These are phyloP conservation scores for Primulina huaijiensis DNA, from an alignment of 257 asterid genomes.

Conservation along the genomic window DNA sequence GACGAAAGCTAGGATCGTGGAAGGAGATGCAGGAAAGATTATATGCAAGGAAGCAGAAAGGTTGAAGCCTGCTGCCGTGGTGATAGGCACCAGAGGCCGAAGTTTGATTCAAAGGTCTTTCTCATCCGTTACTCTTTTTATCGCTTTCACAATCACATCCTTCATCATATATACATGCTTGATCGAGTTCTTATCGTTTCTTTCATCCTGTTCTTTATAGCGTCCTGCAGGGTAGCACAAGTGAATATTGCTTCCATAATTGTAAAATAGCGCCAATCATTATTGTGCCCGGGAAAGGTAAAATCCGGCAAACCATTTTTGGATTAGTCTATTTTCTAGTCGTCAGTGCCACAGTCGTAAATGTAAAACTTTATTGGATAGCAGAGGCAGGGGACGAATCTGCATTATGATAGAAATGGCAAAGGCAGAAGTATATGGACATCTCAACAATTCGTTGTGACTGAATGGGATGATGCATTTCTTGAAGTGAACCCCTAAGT, in stretches of 20 bases:
- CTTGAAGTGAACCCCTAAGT: slow-evolving; percentile 13
- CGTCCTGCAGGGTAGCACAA: slow-evolving; percentile 49
- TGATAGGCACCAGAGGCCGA: slow-evolving; percentile 87
- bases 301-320: neutral
- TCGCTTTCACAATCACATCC: neutral
- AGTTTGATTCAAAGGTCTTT: slow-evolving; percentile 66
- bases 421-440: slow-evolving; percentile 9
- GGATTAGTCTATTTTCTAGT: neutral
- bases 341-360: neutral
- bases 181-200: neutral
- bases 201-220: slow-evolving; percentile 26
- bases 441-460: slow-evolving; percentile 9
- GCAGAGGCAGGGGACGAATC: slow-evolving; percentile 53
- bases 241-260: slow-evolving; percentile 56
- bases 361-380: slow-evolving; percentile 1
- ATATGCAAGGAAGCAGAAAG: slow-evolving; percentile 92
- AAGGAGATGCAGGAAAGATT: slow-evolving; percentile 90
- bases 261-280: slow-evolving; percentile 55
- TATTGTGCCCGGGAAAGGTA: slow-evolving; percentile 60
- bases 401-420: slow-evolving; percentile 28
- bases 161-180: neutral
- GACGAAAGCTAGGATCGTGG: slow-evolving; percentile 79
- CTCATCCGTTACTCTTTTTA: neutral
- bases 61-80: slow-evolving; percentile 86
- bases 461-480: slow-evolving; percentile 16